These are phyloP conservation scores for Colletotrichum sp. DNA, from an alignment of 2,329 filamentous ascomycete genomes.

Conservation along the genomic window DNA sequence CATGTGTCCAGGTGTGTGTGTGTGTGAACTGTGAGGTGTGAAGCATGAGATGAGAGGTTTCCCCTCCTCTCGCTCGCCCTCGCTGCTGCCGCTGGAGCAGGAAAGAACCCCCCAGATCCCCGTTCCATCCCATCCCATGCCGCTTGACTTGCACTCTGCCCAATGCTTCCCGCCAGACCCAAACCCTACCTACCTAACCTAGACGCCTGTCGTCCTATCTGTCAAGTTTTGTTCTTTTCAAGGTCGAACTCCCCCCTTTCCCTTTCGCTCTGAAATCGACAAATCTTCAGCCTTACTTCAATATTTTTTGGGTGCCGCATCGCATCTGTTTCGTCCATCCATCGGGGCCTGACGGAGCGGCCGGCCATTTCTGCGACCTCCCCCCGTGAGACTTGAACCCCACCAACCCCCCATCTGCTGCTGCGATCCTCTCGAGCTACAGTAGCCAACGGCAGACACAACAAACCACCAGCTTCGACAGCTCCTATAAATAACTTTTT, in stretches of 20 bases:
- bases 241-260: neutral
- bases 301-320: neutral
- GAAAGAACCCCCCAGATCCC: slow-evolving; percentile 4
- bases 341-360: neutral
- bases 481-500: slow-evolving; percentile 29
- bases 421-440: slow-evolving; percentile 7
- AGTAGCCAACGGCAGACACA: slow-evolving; percentile 16
- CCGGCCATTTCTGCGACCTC: slow-evolving; percentile 21
- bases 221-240: slow-evolving; percentile 7
- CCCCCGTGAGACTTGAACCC: slow-evolving; percentile 14
- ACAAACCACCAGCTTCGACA: slow-evolving; percentile 16
- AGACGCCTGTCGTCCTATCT: slow-evolving; percentile 6
- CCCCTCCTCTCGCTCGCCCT: neutral
- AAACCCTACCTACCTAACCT: slow-evolving; percentile 8
- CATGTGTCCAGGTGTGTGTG: neutral
- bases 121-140: slow-evolving; percentile 7
- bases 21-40: neutral
- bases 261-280: neutral
- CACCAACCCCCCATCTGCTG: slow-evolving; percentile 18
- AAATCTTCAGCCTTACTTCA: neutral
- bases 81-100: slow-evolving; percentile 2
- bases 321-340: slow-evolving; percentile 6
- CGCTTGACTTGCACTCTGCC: neutral
- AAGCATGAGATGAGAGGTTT: neutral
- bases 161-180: slow-evolving; percentile 4